Conservation (phyloP, 176 grass and related monocot species). For the Avena sativa region DNA sequence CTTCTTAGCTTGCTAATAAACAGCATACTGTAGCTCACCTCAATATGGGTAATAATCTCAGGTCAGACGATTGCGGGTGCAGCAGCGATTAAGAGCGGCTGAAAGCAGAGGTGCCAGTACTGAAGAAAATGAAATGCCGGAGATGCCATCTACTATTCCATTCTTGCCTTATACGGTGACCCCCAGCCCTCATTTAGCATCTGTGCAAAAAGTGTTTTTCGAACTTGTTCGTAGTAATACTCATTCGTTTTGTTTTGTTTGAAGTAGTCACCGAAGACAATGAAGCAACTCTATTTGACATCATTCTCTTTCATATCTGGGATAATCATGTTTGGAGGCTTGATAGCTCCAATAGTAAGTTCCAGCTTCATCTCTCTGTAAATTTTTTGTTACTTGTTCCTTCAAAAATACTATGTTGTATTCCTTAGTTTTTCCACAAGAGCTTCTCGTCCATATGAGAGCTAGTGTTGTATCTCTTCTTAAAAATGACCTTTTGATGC, state of each 20-base stretch:
- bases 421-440: conserved; percentile 13
- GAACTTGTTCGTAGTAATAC: conserved; percentile 12
- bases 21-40: not conserved
- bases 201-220: conserved; percentile 12
- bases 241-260: conserved; percentile 30
- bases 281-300: conserved; percentile 92
- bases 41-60: conserved; percentile 27
- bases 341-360: conserved; percentile 87
- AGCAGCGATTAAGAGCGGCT: conserved; percentile 72
- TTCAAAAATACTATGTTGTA: not conserved
- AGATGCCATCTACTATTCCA: conserved; percentile 89
- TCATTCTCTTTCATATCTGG: conserved; percentile 82
- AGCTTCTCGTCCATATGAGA: conserved; percentile 21
- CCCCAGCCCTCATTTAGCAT: conserved; percentile 27
- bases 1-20: conserved; percentile 12
- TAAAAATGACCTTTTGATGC: conserved; percentile 21
- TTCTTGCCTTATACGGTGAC: conserved; percentile 89
- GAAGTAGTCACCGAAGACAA: conserved; percentile 87
- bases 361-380: conserved; percentile 15
- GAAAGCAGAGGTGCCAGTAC: conserved; percentile 58
- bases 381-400: not conserved
- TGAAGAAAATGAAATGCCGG: conserved; percentile 93
- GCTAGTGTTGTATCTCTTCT: conserved; percentile 14
- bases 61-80: conserved; percentile 86
- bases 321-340: conserved; percentile 88